Base-by-base conservation (phyloP, 164 flowering plant genomes). In the Kalanchoe fedtschenkoi region DNA sequence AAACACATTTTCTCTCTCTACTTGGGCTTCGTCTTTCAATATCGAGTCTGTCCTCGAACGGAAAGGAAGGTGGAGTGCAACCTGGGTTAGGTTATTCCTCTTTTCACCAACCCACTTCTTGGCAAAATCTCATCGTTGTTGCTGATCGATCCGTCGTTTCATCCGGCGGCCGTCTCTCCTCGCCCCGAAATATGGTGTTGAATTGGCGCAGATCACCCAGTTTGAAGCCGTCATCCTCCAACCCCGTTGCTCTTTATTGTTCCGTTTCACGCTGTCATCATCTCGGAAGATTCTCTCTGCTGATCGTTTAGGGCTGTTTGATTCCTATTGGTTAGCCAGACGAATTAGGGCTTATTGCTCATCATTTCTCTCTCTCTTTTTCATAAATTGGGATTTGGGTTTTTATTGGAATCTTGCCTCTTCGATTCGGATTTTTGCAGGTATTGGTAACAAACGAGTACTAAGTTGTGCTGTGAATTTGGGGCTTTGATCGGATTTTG, bases 51-150 rank as follows among this genome's bases (percentile, higher is more conserved):
- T n/a, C n/a, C n/a, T 51, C 11, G 28, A 51, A 32, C 56, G 56
- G 14, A 26, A 51, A 26, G 5, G 0, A 47, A 24, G 56, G 56
- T 26, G 32, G 17, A 51, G 32, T 51, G 15, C 32, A 51, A 51
- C 32, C 56, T 51, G 26, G 33, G 56, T n/a, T n/a, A n/a, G n/a
- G 56, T 51, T 51, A 51, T 51, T 51, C 56, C 56, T 26, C 32
- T 51, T 51, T 51, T 17, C 7, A 30, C 21, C 13, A 24, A 29
- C 4, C 32, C 32, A 51, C 14, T 6, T 5, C 17, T 51, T 26
- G 10, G 15, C 1, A 30, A 26, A 17, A 51, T 5, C 32, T 13
- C n/a, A n/a, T n/a, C n/a, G n/a, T 29, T 24, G 10, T 11, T 16
- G 3, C 56, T n/a, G 56, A 26, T 51, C 56, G 17, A n/a, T 13